A percentile compares a stretch with the other conserved stretches of the same genome.
Evolutionary conservation across 768 basidiomycete genomes (phyloP).

Genomic region (Tricholoma saponaceum): DNA sequence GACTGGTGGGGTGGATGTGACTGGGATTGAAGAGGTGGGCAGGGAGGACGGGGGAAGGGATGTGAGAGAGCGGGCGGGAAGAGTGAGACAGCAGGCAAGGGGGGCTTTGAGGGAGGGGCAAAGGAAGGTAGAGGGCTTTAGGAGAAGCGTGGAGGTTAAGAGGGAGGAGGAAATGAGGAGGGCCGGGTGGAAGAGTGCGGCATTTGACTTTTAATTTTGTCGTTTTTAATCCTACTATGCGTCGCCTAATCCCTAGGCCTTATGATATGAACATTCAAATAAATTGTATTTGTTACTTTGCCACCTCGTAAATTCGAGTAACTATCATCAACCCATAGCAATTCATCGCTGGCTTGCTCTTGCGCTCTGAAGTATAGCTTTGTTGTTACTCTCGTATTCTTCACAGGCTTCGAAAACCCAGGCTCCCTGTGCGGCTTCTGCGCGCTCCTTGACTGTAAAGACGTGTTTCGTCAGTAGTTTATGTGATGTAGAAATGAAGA

Average conservation of each 20-base stretch:
- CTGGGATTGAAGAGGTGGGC: slow-evolving; percentile 19
- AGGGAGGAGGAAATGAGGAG: slow-evolving; percentile 28
- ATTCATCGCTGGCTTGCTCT: not conserved
- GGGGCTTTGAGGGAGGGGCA: slow-evolving; percentile 28
- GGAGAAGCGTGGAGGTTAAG: slow-evolving; percentile 40
- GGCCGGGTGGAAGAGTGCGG: slow-evolving; percentile 45
- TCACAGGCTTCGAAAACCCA: slow-evolving; percentile 20
- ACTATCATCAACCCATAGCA: too few species aligned
- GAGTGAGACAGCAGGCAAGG: slow-evolving; percentile 22
- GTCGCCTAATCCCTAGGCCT: too few species aligned
- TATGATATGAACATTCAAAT: too few species aligned
- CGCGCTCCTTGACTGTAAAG: slow-evolving; percentile 16
- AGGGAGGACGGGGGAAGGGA: slow-evolving; percentile 14
- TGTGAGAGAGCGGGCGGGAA: slow-evolving; percentile 18
- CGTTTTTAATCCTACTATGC: too few species aligned
- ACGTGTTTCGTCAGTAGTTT: not conserved
- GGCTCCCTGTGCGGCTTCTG: slow-evolving; percentile 14
- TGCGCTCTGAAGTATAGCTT: slow-evolving; percentile 11
- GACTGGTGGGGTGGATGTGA: slow-evolving; percentile 20
- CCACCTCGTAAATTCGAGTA: too few species aligned
- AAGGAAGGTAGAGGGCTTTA: slow-evolving; percentile 37
- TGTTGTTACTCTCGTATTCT: slow-evolving; percentile 24
- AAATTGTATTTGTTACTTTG: too few species aligned
- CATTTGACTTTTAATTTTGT: slow-evolving; percentile 30
- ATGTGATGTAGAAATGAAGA: not conserved